Conservation (phyloP, 2,329 filamentous ascomycete genomes). For the Fusarium sp. region DNA sequence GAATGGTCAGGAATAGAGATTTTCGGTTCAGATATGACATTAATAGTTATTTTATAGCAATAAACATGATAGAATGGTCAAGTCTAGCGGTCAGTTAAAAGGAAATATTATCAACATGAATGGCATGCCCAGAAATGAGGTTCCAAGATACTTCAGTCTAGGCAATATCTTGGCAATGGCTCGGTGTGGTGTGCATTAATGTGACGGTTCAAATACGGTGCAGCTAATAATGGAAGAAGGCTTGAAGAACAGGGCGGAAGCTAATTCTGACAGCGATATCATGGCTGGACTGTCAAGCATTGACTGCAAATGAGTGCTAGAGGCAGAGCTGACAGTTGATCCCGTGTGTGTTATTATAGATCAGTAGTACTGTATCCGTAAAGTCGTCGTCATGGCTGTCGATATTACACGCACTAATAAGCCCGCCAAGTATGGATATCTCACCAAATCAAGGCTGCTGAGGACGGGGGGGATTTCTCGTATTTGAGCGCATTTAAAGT, state of each 20-base stretch:
- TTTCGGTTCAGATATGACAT: background rate
- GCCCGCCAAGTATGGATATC: background rate
- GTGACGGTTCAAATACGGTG: background rate
- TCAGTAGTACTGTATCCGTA: background rate
- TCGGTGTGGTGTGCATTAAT: background rate
- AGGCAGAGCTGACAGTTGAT: background rate
- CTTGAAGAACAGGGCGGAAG: background rate
- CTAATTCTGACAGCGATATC: background rate
- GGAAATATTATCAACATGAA: background rate
- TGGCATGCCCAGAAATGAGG: conserved; percentile 19
- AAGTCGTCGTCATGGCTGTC: conserved; percentile 16
- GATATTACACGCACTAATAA: conserved; percentile 4
- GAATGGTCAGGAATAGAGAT: background rate
- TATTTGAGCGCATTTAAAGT: conserved; percentile 9
- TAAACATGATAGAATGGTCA: background rate
- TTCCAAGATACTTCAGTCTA: background rate
- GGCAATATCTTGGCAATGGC: conserved; percentile 8
- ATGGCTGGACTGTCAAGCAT: background rate
- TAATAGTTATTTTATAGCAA: background rate
- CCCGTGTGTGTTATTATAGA: background rate
- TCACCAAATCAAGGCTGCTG: background rate
- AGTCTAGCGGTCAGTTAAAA: background rate
- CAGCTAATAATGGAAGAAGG: background rate
- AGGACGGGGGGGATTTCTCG: conserved; percentile 1
- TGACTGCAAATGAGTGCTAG: background rate